Evolutionary conservation across 768 basidiomycete species (phyloP), one percentile per base, ranked within the genome.

Genomic region (Fistulinella prunicolor): DNA sequence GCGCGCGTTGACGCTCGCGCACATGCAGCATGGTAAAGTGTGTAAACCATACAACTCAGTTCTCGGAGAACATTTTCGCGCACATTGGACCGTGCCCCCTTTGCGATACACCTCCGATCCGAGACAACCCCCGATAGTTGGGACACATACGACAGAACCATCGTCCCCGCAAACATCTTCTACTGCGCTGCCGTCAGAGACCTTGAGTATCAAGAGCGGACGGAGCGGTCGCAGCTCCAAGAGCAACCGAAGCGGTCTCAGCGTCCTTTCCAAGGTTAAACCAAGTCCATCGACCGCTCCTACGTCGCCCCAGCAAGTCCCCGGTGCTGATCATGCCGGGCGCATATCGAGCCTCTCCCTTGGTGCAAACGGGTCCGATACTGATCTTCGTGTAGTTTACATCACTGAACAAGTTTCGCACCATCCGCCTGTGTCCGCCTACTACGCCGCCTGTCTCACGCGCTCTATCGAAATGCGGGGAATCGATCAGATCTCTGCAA

Each of bases 341-440:
- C 74, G 74, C 49, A 74, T 83, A 59, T 86, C 85, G 16, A 80
- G 73, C 45, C 77, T 86, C 38, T 82, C 74, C 58, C 74, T 89
- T 28, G 70, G 61, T 28, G 65, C 68, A 40, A 67, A 59, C 32
- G 64, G 30, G 9, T 64, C 66, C 1, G 62, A 63, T 3, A 53
- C 70, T 32, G 66, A 66, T 6, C 66, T 82, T 14, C 86, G 91
- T 28, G 81, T 94, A 37, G 79, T 82, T 6, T 95, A 81, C 66
- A 69, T 94, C 39, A 95, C 93, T 13, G 94, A 96, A 66, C 94
- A 96, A 68, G 84, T 97, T 39, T 96, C 90, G 2, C 96, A 99
- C 69, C 96, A 99, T 60, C 96, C 96, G 0, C 96, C 96, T 3
- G 81, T 97, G 24, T 95, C 92, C 1, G 83, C 88, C 1, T 95